Evolutionary conservation across 2,329 filamentous ascomycete species (phyloP), one percentile per base, ranked within the genome.

Genomic region (Proliferodiscus dingleyae): DNA sequence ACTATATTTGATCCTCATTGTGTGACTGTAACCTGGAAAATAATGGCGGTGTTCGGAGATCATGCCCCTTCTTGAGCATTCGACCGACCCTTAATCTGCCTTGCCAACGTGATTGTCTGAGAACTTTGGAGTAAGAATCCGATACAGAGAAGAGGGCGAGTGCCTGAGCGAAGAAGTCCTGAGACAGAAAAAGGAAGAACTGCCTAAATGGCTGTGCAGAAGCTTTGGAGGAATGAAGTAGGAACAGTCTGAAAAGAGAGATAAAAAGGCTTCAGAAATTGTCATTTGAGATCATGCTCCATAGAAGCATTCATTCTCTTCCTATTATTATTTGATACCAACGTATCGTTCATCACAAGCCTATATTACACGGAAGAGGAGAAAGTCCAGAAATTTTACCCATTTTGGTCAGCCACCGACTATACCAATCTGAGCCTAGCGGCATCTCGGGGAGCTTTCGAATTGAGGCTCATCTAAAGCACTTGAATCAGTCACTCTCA

Each of bases 301-400:
- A 41, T 66, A 54, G 56, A 66, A 73, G 70, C 72, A 69, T 75
- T 81, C 77, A 81, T 71, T 75, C 78, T 82, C 78, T 82, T 82
- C 78, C 78, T 82, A 82, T 82, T 74, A 78, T n/a, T n/a, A 78
- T 66, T 61, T 68, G 72, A 70, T 68, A 71, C 69, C 55, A 61
- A 64, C n/a, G 64, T 67, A 74, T 62, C 60, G 55, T 78, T 81
- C 78, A 81, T 82, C 78, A 82, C 64, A 46, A 80, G 77, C 77
- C 71, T n/a, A 30, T 30, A 30, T 30, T 64, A 65, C 65, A 42
- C 61, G 56, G 49, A 61, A 62, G n/a, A 16, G 37, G 16, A 26
- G 21, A 39, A 24, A 23, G 15, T 30, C 29, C 29, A 30, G 29
- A 30, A 15, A 8, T 30, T 30, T 30, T 15, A 30, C 29, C 29